Conservation (phyloP, 768 basidiomycete genomes). For the Boletus insuetus region DNA sequence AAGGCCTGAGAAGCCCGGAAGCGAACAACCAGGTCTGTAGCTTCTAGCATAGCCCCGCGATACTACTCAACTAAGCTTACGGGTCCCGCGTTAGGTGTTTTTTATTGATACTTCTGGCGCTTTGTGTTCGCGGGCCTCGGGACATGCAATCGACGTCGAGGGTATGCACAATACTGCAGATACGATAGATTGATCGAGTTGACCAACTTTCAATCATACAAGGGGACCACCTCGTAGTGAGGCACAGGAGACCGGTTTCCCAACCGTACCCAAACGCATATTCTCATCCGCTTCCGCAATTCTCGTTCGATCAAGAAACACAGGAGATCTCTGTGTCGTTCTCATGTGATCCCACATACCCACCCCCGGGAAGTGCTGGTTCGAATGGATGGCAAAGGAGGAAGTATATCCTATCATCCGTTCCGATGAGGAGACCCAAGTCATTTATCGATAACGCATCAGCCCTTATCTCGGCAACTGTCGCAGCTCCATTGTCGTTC, state of each 20-base stretch:
- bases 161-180: conserved; percentile 37
- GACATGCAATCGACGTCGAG: conserved; percentile 81
- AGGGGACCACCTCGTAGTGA: conserved; percentile 68
- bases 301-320: conserved; percentile 53
- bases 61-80: not conserved
- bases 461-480: conserved; percentile 57
- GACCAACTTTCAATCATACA: conserved; percentile 8
- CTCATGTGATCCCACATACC: conserved; percentile 61
- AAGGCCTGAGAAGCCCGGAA: conserved; percentile 65
- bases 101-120: conserved; percentile 78
- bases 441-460: conserved; percentile 72
- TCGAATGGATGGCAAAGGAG: conserved; percentile 56
- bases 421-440: conserved; percentile 67
- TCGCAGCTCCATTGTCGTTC: conserved; percentile 57
- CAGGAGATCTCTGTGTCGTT: conserved; percentile 63
- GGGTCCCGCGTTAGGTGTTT: conserved; percentile 56
- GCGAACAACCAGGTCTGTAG: conserved; percentile 68
- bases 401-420: conserved; percentile 59
- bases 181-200: not conserved
- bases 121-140: conserved; percentile 73
- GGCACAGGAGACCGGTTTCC: conserved; percentile 74
- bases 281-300: conserved; percentile 73
- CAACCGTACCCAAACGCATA: conserved; percentile 76
- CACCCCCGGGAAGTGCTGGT: conserved; percentile 31
- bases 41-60: not conserved